Evolutionary conservation across 2,329 filamentous ascomycete genomes (phyloP).

Genomic region (Cladosporium sp.): DNA sequence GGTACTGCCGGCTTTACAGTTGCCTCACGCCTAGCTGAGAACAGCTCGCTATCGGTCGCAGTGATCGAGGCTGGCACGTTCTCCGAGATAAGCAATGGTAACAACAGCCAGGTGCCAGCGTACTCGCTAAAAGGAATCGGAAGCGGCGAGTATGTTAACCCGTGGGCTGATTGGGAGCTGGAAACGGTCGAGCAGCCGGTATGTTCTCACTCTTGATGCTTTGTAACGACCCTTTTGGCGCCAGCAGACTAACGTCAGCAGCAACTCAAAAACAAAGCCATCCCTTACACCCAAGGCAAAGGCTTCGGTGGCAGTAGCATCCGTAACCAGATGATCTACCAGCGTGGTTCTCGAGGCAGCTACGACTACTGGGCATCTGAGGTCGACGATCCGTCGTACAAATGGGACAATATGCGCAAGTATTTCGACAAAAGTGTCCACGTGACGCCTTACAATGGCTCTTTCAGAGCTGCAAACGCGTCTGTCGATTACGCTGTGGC

Average conservation of each 20-base stretch:
- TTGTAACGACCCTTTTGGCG: neutral
- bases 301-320: slow-evolving; percentile 26
- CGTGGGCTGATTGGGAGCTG: slow-evolving; percentile 28
- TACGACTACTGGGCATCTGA: slow-evolving; percentile 34
- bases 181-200: slow-evolving; percentile 23
- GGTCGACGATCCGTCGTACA: slow-evolving; percentile 32
- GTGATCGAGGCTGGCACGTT: slow-evolving; percentile 30
- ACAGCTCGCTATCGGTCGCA: slow-evolving; percentile 22
- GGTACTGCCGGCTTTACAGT: slow-evolving; percentile 26
- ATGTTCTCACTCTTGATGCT: neutral
- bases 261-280: slow-evolving; percentile 17
- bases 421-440: slow-evolving; percentile 24
- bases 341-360: slow-evolving; percentile 27
- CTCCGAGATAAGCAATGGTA: slow-evolving; percentile 29
- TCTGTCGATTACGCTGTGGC: slow-evolving; percentile 5
- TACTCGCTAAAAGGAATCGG: slow-evolving; percentile 19
- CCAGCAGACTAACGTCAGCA: neutral
- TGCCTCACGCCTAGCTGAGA: slow-evolving; percentile 22
- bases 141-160: slow-evolving; percentile 16
- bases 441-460: slow-evolving; percentile 18
- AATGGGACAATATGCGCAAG: slow-evolving; percentile 27
- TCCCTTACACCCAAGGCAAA: slow-evolving; percentile 28
- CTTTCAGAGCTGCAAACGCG: neutral
- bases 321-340: slow-evolving; percentile 25
- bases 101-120: slow-evolving; percentile 26